These are phyloP conservation scores for Geranium brycei DNA, from an alignment of 345 rosid species.

Conservation along the genomic window DNA sequence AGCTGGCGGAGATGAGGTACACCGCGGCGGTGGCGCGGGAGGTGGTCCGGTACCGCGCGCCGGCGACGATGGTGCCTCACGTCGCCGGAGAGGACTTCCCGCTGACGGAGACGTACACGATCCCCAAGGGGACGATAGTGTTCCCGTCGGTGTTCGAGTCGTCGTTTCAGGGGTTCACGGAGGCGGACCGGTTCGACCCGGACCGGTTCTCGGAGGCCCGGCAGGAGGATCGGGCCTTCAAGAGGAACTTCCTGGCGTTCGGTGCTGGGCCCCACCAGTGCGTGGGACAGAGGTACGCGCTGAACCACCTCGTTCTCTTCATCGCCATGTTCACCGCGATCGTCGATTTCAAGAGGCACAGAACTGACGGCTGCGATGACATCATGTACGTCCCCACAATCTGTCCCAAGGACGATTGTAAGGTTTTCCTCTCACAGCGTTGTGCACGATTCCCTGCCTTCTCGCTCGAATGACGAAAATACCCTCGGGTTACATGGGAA, in stretches of 20 bases:
- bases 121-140: constrained; percentile 69
- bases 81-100: constrained; percentile 52
- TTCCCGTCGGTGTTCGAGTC: constrained; percentile 78
- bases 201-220: constrained; percentile 56
- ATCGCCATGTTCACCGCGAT: constrained; percentile 52
- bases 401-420: constrained; percentile 69
- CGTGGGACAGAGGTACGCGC: constrained; percentile 79
- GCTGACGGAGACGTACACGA: constrained; percentile 52
- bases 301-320: constrained; percentile 66
- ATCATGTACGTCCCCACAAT: constrained; percentile 67
- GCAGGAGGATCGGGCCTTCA: constrained; percentile 43
- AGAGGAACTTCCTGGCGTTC: constrained; percentile 50
- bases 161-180: constrained; percentile 67
- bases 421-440: constrained; percentile 39
- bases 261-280: constrained; percentile 92
- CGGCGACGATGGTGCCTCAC: constrained; percentile 84
- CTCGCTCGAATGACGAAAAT: not conserved
- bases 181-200: constrained; percentile 64
- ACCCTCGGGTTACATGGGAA: not conserved
- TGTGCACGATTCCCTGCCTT: constrained; percentile 13
- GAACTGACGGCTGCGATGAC: constrained; percentile 60
- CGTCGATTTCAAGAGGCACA: constrained; percentile 42
- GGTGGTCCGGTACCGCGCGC: constrained; percentile 56
- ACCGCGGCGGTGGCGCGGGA: constrained; percentile 86
- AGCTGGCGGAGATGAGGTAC: constrained; percentile 60